These are phyloP conservation scores for Ajuga chamaepitys DNA, from an alignment of 257 asterid genomes.

Conservation along the genomic window DNA sequence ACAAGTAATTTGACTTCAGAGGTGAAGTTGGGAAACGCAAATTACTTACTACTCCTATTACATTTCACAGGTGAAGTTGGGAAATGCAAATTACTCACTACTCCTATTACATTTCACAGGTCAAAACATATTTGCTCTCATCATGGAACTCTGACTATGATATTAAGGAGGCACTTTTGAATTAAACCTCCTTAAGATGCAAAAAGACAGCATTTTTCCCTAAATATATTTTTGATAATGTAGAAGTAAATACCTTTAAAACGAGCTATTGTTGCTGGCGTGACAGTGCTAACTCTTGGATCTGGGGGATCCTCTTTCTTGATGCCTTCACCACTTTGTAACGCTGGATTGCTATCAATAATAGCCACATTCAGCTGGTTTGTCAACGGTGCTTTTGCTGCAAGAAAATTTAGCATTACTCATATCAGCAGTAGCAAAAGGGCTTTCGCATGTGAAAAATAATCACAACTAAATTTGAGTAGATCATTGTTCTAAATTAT, in stretches of 20 bases:
- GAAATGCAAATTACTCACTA: not conserved
- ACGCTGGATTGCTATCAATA: constrained; percentile 93
- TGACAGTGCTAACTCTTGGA: constrained; percentile 97
- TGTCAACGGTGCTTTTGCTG: constrained; percentile 82
- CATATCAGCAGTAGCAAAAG: not conserved
- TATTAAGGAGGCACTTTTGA: not conserved
- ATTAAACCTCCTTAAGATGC: constrained; percentile 5
- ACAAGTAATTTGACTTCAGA: no score
- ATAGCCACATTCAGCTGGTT: constrained; percentile 69
- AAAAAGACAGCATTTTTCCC: not conserved
- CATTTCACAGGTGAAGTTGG: no score
- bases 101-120: not conserved
- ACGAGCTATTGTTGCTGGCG: constrained; percentile 75
- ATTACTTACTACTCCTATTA: not conserved
- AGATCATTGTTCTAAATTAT: not conserved
- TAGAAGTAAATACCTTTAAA: constrained; percentile 53
- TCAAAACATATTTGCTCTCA: not conserved
- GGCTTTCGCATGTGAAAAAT: not conserved
- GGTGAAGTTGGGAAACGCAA: not conserved
- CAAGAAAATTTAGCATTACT: constrained; percentile 19
- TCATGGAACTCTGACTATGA: not conserved
- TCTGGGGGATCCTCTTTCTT: constrained; percentile 81
- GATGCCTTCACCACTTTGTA: constrained; percentile 39
- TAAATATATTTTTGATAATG: not conserved
- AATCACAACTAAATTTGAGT: constrained; percentile 3